Base-by-base conservation (phyloP, 495 filamentous ascomycete genomes). In the Tuber indicum region DNA sequence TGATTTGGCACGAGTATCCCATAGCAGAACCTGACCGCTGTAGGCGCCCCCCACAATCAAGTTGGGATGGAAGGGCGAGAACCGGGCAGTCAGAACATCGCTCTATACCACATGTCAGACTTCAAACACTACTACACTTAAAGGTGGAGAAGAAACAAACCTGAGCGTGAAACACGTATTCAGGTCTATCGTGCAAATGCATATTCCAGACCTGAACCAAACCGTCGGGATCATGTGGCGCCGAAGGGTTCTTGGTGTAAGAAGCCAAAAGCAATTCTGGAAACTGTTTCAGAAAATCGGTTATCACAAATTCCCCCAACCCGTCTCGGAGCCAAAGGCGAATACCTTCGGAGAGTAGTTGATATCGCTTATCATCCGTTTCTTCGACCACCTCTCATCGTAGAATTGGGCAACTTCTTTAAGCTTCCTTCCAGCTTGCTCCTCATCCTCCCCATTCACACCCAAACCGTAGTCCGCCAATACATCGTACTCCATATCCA, bases 181-280 rank as follows among this genome's bases (percentile, higher is more conserved):
- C 96, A 1, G 96, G 93, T 69, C 96, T 91, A 79, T 93, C 92
- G 75, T 94, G 94, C 74, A 98, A 89, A 82, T 98, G 94, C 84
- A 94, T 88, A 84, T 98, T 99, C 96, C 96, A 99, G 62, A 99
- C 90, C 83, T 98, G 94, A 43, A 99, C 90, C 49, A 99, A 89
- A 72, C 96, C 96, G 81, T 95, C 93, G 19, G 96, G 96, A 76
- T 98, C 95, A 85, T 98, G 94, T 44, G 96, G 96, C 10, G 96
- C 93, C 45, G 94, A 92, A 9, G 94, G 92, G 82, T 97, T 97
- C 84, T 98, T 98, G 75, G 96, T 98, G 84, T 99, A 98, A 21
- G 95, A 91, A 42, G 96, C 94, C 26, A 98, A 88, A 43, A 98
- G 87, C 36, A 99, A 89, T 85, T 99, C 96, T 45, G 92, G 92